Evolutionary conservation across 2,329 filamentous ascomycete genomes (phyloP).

Genomic region (Aspergillus persii): DNA sequence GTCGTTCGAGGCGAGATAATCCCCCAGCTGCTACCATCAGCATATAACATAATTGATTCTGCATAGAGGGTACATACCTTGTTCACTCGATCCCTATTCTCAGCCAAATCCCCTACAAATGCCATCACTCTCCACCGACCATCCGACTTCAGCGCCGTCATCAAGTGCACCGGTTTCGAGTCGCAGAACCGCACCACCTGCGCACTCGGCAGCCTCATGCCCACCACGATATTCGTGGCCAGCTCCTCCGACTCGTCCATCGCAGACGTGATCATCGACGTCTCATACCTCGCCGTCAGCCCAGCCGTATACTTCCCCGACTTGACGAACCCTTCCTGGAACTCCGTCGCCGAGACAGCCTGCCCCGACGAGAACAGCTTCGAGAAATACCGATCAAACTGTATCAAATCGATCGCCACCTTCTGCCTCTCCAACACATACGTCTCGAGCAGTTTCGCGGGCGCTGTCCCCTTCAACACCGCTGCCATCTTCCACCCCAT

Average conservation of each 20-base stretch:
- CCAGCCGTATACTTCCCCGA: slow-evolving; percentile 61
- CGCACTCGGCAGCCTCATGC: slow-evolving; percentile 53
- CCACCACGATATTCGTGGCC: slow-evolving; percentile 41
- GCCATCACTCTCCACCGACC: slow-evolving; percentile 53
- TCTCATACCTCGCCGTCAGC: slow-evolving; percentile 54
- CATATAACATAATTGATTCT: background rate
- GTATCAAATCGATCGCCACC: slow-evolving; percentile 58
- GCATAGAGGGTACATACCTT: slow-evolving; percentile 31
- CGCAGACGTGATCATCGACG: slow-evolving; percentile 47
- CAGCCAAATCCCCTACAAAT: slow-evolving; percentile 45
- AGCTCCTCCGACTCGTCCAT: slow-evolving; percentile 33
- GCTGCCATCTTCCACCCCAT: slow-evolving; percentile 60
- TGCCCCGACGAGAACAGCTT: slow-evolving; percentile 52
- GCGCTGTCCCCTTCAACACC: slow-evolving; percentile 47
- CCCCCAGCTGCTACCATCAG: slow-evolving; percentile 32
- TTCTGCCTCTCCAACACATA: slow-evolving; percentile 55
- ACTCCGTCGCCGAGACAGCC: slow-evolving; percentile 48
- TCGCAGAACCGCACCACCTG: slow-evolving; percentile 62
- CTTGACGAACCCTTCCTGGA: slow-evolving; percentile 57
- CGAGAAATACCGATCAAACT: slow-evolving; percentile 57
- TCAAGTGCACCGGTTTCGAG: slow-evolving; percentile 55
- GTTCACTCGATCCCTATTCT: slow-evolving; percentile 30
- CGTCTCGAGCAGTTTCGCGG: slow-evolving; percentile 48
- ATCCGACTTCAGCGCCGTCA: slow-evolving; percentile 51
- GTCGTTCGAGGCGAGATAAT: slow-evolving; percentile 39